Conservation (phyloP, 176 grass and related monocot species). For the Dactylis glomerata region DNA sequence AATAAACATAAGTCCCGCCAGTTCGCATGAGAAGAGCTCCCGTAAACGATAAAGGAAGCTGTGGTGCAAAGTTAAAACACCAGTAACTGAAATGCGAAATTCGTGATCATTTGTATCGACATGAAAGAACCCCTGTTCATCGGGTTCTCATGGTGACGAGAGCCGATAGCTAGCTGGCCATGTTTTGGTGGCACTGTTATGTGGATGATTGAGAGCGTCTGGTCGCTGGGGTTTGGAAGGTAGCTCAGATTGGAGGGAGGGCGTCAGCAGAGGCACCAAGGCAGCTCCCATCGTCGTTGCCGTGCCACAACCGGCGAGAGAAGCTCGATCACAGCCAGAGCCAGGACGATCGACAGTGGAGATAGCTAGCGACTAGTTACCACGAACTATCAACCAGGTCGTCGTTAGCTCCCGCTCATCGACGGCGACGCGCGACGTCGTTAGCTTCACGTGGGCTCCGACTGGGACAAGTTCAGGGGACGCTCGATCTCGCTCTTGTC, state of each 20-base stretch:
- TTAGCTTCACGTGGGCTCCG: constrained; percentile 32
- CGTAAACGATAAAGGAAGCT: too few species aligned
- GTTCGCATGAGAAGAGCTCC: too few species aligned
- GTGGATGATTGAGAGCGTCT: neutral
- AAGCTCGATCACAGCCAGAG: neutral
- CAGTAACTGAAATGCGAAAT: too few species aligned
- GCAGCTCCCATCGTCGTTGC: neutral
- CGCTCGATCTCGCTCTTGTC: neutral
- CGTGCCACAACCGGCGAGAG: neutral
- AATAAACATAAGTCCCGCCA: too few species aligned
- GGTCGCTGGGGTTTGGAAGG: neutral
- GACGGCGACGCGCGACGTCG: constrained; percentile 39
- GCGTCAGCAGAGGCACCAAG: neutral
- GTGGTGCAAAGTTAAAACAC: too few species aligned
- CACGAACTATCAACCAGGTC: neutral
- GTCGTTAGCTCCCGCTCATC: neutral
- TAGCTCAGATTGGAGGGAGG: neutral
- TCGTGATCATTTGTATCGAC: too few species aligned
- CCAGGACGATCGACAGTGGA: neutral
- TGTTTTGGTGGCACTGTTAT: neutral
- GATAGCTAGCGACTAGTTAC: neutral
- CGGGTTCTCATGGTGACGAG: neutral
- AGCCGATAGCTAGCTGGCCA: neutral
- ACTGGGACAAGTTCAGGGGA: neutral
- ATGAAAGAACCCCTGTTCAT: too few species aligned